Evolutionary conservation across 2,329 filamentous ascomycete genomes (phyloP).

Genomic region (Botrytis paeoniae): DNA sequence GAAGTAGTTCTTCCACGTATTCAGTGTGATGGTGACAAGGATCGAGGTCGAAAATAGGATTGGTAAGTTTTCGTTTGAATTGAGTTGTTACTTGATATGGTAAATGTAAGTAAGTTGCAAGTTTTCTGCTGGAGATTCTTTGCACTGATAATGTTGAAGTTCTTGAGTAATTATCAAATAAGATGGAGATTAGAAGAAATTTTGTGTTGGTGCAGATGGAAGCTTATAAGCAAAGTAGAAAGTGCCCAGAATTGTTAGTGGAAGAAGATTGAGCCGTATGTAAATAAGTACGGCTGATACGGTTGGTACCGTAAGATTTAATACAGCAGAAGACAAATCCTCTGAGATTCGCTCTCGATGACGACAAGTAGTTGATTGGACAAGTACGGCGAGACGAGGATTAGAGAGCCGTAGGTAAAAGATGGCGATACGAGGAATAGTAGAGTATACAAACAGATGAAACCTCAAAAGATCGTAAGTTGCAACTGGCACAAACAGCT

Average conservation of each 20-base stretch:
- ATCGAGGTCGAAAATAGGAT: not conserved
- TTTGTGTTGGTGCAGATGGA: not conserved
- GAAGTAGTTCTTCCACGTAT: not conserved
- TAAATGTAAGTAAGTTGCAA: too few species aligned
- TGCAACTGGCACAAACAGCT: not conserved
- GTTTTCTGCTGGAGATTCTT: not conserved
- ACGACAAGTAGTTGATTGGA: not conserved
- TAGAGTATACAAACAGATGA: not conserved
- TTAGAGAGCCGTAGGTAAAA: not conserved
- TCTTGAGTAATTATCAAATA: not conserved
- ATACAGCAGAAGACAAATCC: not conserved
- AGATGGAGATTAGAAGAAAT: not conserved
- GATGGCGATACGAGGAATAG: not conserved
- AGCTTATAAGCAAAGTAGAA: not conserved
- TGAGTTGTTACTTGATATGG: not conserved
- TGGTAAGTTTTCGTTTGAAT: not conserved
- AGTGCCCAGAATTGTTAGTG: not conserved
- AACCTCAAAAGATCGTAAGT: not conserved
- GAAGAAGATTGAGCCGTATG: not conserved
- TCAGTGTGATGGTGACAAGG: not conserved
- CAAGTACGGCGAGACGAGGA: not conserved
- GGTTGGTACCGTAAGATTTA: not conserved
- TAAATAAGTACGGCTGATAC: not conserved
- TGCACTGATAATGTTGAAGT: not conserved
- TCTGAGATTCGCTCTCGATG: not conserved